phyloP scores from a whole-genome alignment of 352 stramenopile genomes.

The Globisporangium barbulae region DNA sequence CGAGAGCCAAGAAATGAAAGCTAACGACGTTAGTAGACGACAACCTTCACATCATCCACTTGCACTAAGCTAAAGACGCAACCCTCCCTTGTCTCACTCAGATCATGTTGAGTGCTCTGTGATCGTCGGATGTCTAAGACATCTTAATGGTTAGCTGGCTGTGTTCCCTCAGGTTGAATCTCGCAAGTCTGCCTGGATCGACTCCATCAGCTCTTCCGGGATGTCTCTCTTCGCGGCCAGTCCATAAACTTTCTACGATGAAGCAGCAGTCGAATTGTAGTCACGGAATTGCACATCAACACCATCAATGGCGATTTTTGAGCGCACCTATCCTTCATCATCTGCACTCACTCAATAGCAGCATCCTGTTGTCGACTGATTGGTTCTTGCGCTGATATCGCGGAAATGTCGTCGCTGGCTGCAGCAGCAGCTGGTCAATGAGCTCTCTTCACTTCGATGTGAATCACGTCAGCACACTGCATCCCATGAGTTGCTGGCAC shows the following conservation, averaged over 20 bases:
- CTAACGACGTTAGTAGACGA: neutral
- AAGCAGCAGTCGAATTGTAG: neutral
- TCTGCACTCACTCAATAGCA: neutral
- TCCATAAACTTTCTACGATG: slow-evolving; percentile 21
- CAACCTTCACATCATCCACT: neutral
- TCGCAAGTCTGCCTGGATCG: slow-evolving; percentile 24
- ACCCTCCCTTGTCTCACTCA: neutral
- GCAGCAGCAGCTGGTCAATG: slow-evolving; percentile 5
- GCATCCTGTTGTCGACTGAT: neutral
- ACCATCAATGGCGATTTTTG: neutral
- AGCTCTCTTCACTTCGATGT: slow-evolving; percentile 33
- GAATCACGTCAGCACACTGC: slow-evolving; percentile 26
- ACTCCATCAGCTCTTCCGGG: slow-evolving; percentile 28
- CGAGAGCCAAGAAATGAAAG: slow-evolving; percentile 17
- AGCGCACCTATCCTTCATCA: slow-evolving; percentile 5
- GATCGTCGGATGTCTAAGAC: neutral
- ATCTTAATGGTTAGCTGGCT: neutral
- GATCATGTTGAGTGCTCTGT: neutral
- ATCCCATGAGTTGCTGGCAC: slow-evolving; percentile 30
- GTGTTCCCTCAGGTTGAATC: neutral
- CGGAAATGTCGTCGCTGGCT: neutral
- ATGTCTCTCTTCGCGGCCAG: slow-evolving; percentile 28
- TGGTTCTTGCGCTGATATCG: neutral
- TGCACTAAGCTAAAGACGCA: neutral
- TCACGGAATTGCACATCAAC: too few relatives aligned